phyloP scores from a whole-genome alignment of 306 rosid genomes.

The Mucuna pruriens region DNA sequence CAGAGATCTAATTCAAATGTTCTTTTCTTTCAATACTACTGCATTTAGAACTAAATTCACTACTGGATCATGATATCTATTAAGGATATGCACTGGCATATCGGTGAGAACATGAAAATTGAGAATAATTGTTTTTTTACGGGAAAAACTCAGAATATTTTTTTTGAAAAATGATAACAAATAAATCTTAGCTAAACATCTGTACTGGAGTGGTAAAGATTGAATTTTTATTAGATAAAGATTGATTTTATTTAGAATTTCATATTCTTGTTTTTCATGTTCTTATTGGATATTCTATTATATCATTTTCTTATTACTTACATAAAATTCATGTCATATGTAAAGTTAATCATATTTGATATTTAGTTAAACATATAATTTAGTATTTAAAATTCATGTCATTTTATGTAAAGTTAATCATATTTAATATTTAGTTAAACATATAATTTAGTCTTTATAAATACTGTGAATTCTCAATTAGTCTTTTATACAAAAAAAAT shows the following conservation, averaged over 20 bases:
- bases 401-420: not conserved
- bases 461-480: too few relatives aligned
- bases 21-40: not conserved
- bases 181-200: not conserved
- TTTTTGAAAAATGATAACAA: not conserved
- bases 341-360: too few relatives aligned
- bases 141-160: not conserved
- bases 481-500: too few relatives aligned
- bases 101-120: not conserved
- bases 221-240: too few relatives aligned
- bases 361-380: too few relatives aligned
- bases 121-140: not conserved
- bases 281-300: not conserved
- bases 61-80: not conserved
- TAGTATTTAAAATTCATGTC: not conserved
- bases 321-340: too few relatives aligned
- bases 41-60: slow-evolving; percentile 5
- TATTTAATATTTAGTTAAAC: too few relatives aligned
- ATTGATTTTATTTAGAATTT: too few relatives aligned
- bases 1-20: not conserved
- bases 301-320: too few relatives aligned
- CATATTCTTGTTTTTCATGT: too few relatives aligned
- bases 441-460: too few relatives aligned
- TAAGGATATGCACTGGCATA: not conserved
- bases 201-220: not conserved